Percentiles rank a stretch among this genome's conserved stretches.
Conservation (phyloP, 805 yeast species). For the Isabelozyma gotoi region DNA sequence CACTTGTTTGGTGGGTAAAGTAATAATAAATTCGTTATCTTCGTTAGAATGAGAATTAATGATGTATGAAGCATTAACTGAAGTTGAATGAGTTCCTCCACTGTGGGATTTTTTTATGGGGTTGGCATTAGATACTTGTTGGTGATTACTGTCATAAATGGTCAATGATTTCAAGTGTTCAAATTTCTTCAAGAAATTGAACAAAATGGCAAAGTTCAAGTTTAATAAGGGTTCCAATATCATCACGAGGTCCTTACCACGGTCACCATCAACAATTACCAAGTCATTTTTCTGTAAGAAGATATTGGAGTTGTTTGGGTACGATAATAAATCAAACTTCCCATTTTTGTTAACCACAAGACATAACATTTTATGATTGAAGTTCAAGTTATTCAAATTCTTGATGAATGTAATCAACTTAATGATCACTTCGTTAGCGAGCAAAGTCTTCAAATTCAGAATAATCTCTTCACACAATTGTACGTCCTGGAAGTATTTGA, state of each 20-base stretch:
- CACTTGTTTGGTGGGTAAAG: slow-evolving; percentile 74
- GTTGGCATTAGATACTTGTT: slow-evolving; percentile 12
- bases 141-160: slow-evolving; percentile 23
- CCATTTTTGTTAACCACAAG: slow-evolving; percentile 62
- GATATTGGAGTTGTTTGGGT: slow-evolving; percentile 64
- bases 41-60: slow-evolving; percentile 45
- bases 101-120: slow-evolving; percentile 16
- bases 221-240: slow-evolving; percentile 64
- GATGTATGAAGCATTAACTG: slow-evolving; percentile 32
- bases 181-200: slow-evolving; percentile 72
- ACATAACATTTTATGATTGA: slow-evolving; percentile 40
- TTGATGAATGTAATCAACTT: slow-evolving; percentile 38
- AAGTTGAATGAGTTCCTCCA: slow-evolving; percentile 41
- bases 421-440: slow-evolving; percentile 24
- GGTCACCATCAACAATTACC: slow-evolving; percentile 79
- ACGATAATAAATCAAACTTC: slow-evolving; percentile 66
- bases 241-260: slow-evolving; percentile 79
- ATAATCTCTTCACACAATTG: slow-evolving; percentile 25
- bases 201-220: slow-evolving; percentile 64
- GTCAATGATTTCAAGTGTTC: slow-evolving; percentile 60
- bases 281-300: slow-evolving; percentile 59
- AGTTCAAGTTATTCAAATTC: slow-evolving; percentile 40
- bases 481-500: slow-evolving; percentile 50
- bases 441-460: slow-evolving; percentile 22
- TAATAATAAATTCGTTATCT: slow-evolving; percentile 61